Evolutionary conservation across 1,139 yeast species (phyloP).

Genomic region (Geotrichum phurueaensis): DNA sequence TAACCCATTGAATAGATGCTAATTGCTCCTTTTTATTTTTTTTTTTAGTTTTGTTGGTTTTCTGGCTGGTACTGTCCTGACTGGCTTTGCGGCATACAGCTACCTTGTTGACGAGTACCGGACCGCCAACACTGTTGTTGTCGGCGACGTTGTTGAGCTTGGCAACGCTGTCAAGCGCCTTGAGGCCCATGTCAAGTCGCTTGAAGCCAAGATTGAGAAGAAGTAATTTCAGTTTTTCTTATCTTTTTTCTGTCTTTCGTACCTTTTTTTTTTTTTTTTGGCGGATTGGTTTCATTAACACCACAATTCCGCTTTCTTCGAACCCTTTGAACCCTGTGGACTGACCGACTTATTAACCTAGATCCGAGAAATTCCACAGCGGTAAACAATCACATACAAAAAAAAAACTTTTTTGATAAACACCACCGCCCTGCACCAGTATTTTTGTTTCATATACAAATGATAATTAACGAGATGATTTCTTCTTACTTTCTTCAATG

Average conservation of each 20-base stretch:
- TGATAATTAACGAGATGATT: neutral
- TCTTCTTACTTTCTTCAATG: neutral
- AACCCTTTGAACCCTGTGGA: too few species aligned
- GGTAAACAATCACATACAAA: neutral
- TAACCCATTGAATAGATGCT: neutral
- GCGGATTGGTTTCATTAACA: neutral
- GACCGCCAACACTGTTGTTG: constrained; percentile 61
- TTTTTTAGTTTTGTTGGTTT: constrained; percentile 57
- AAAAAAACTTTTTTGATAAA: neutral
- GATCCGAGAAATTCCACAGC: too few species aligned
- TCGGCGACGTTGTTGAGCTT: constrained; percentile 67
- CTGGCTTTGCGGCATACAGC: constrained; percentile 73
- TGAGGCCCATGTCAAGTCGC: constrained; percentile 44
- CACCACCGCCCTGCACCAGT: neutral
- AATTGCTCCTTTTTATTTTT: neutral
- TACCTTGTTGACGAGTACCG: constrained; percentile 75
- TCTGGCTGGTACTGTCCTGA: constrained; percentile 64
- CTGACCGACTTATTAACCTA: too few species aligned
- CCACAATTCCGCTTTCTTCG: too few species aligned
- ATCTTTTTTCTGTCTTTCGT: neutral
- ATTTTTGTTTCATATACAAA: neutral
- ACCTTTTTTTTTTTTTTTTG: neutral
- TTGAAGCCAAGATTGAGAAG: constrained; percentile 28
- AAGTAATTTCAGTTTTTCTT: neutral
- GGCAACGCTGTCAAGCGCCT: constrained; percentile 61